phyloP scores from a whole-genome alignment of 2,329 filamentous ascomycete genomes.

The Tolypocladium capitatum region DNA sequence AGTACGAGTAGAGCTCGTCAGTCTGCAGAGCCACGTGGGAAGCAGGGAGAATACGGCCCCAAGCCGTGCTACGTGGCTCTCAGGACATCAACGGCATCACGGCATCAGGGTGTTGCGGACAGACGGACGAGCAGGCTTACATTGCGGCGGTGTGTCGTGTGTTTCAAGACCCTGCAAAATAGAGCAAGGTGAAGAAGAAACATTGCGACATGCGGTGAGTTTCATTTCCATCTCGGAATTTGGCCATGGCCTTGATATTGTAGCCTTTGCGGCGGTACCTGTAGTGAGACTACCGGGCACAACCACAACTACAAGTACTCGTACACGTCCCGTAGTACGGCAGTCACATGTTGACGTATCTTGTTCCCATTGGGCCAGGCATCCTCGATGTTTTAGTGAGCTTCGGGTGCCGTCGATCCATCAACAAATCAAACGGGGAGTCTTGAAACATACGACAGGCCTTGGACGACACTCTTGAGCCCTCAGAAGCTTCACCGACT shows the following conservation, averaged over 20 bases:
- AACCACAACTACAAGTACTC: not conserved
- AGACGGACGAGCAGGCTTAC: too few species aligned
- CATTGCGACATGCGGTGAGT: too few species aligned
- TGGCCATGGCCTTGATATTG: too few species aligned
- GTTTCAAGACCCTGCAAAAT: too few species aligned
- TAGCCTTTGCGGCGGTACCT: not conserved
- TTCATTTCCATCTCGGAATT: too few species aligned
- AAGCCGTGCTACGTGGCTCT: not conserved
- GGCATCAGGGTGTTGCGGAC: not conserved
- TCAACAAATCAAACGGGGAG: not conserved
- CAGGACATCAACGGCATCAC: not conserved
- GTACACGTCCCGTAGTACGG: not conserved
- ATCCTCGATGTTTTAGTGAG: not conserved
- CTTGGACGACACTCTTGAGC: too few species aligned
- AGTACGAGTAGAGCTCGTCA: too few species aligned
- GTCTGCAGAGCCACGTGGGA: not conserved
- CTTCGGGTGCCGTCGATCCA: not conserved
- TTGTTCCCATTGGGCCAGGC: not conserved
- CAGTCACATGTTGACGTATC: not conserved
- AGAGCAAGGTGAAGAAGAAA: too few species aligned
- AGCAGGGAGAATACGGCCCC: not conserved
- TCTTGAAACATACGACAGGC: not conserved
- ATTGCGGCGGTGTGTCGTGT: too few species aligned
- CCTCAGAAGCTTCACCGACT: too few species aligned
- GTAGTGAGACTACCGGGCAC: not conserved